phyloP scores from a whole-genome alignment of 371 early-diverging fungal genomes.

The Lichtheimia ornata region DNA sequence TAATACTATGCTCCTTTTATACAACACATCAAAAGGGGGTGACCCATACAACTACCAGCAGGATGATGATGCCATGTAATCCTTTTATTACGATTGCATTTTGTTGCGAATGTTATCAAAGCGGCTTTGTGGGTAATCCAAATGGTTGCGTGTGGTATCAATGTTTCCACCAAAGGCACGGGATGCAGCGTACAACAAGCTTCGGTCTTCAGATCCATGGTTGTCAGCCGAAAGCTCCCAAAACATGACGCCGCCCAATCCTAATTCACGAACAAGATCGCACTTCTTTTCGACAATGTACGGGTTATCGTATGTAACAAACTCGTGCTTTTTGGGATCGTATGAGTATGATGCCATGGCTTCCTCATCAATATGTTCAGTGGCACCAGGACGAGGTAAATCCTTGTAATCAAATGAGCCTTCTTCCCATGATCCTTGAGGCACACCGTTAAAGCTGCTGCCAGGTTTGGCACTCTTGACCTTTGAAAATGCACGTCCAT shows the following conservation, averaged over 20 bases:
- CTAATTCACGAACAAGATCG: constrained; percentile 61
- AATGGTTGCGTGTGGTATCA: constrained; percentile 46
- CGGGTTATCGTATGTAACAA: constrained; percentile 84
- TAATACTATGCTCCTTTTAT: not conserved
- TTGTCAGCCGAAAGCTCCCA: constrained; percentile 81
- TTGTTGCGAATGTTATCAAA: constrained; percentile 49
- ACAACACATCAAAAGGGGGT: no score
- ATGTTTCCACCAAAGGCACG: constrained; percentile 32
- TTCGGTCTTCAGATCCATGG: constrained; percentile 20
- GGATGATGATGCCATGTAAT: not conserved
- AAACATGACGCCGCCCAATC: constrained; percentile 84
- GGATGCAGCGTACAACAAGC: constrained; percentile 45
- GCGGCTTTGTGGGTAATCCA: constrained; percentile 44
- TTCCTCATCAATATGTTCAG: constrained; percentile 67
- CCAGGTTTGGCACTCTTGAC: constrained; percentile 63
- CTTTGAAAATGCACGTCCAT: constrained; percentile 85
- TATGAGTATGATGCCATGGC: constrained; percentile 78
- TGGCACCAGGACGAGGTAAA: constrained; percentile 67
- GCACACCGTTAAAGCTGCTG: constrained; percentile 60
- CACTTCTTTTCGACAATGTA: constrained; percentile 72
- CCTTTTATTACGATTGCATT: not conserved
- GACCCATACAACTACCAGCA: no score
- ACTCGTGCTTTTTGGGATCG: constrained; percentile 59
- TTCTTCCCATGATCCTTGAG: constrained; percentile 80
- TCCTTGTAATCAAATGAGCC: constrained; percentile 80